These are phyloP conservation scores for Gracilaria vermiculophylla DNA, from an alignment of 23 red algal genomes.

Conservation along the genomic window DNA sequence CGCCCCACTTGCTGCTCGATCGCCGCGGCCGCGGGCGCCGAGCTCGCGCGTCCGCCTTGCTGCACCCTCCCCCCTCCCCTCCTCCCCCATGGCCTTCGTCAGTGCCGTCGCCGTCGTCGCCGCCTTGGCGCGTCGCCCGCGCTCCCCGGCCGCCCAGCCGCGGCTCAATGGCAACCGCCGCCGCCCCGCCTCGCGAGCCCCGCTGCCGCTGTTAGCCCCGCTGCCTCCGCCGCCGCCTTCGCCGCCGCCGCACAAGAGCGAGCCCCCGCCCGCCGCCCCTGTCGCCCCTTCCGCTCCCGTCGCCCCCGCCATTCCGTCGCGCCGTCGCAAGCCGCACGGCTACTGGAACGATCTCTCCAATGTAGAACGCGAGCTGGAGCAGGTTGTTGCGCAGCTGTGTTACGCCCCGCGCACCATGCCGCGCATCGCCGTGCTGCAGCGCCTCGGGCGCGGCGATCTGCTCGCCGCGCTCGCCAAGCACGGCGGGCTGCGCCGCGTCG, in stretches of 20 bases:
- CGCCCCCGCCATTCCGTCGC: neutral
- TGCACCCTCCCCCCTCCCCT: too few species aligned
- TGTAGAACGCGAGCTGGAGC: slow-evolving; percentile 27
- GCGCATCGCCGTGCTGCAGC: slow-evolving; percentile 17
- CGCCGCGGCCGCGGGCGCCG: too few species aligned
- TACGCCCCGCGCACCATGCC: slow-evolving; percentile 20
- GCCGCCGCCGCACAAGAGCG: neutral
- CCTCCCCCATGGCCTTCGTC: neutral
- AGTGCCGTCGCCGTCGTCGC: neutral
- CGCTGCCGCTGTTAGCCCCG: neutral
- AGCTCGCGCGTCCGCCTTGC: too few species aligned
- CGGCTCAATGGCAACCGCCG: neutral
- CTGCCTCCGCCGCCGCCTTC: neutral
- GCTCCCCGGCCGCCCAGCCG: neutral
- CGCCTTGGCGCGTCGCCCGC: neutral
- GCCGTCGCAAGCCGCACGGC: slow-evolving; percentile 44
- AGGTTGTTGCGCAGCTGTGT: neutral
- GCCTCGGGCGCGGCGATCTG: slow-evolving; percentile 39
- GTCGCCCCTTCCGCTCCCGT: too few species aligned
- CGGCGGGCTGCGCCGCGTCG: slow-evolving; percentile 37
- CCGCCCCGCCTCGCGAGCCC: neutral
- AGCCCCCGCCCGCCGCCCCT: neutral
- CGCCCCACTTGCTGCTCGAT: too few species aligned
- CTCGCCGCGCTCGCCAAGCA: slow-evolving; percentile 53
- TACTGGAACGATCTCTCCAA: slow-evolving; percentile 62